phyloP scores from a whole-genome alignment of 2,329 filamentous ascomycete genomes.

The Cladosporium sp. region DNA sequence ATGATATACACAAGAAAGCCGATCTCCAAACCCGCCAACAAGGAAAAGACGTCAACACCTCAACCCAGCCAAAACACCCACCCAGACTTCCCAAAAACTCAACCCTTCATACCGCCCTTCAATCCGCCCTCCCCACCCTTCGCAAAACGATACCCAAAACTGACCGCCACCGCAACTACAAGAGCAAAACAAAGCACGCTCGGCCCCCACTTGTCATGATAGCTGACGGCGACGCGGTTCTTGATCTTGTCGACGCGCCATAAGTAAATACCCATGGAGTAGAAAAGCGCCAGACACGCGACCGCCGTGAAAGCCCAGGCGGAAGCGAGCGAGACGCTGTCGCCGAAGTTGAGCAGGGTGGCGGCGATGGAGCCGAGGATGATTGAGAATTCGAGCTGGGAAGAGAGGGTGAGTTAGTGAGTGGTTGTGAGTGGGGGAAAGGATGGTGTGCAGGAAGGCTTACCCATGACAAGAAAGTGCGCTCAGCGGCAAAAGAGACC shows the following conservation, averaged over 20 bases:
- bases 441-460: constrained; percentile 32
- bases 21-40: too few species aligned
- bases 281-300: constrained; percentile 72
- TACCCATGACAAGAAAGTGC: constrained; percentile 93
- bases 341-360: constrained; percentile 76
- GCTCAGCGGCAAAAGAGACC: constrained; percentile 93
- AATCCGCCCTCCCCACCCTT: constrained; percentile 47
- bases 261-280: constrained; percentile 78
- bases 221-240: constrained; percentile 76
- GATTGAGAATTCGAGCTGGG: constrained; percentile 87
- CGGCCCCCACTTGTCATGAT: constrained; percentile 87
- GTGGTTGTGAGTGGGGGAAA: background rate
- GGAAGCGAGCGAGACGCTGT: constrained; percentile 60
- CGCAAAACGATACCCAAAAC: constrained; percentile 74
- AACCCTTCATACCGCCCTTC: constrained; percentile 26
- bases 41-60: too few species aligned
- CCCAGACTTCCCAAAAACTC: too few species aligned
- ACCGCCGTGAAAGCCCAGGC: constrained; percentile 69
- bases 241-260: constrained; percentile 86
- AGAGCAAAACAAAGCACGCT: constrained; percentile 70
- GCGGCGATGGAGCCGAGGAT: constrained; percentile 86
- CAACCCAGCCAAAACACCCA: too few species aligned
- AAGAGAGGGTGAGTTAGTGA: background rate
- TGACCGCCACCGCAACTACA: constrained; percentile 68
- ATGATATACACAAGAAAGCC: too few species aligned